phyloP scores from a whole-genome alignment of 1,284 basidiomycete genomes.

The Waitea zeae region DNA sequence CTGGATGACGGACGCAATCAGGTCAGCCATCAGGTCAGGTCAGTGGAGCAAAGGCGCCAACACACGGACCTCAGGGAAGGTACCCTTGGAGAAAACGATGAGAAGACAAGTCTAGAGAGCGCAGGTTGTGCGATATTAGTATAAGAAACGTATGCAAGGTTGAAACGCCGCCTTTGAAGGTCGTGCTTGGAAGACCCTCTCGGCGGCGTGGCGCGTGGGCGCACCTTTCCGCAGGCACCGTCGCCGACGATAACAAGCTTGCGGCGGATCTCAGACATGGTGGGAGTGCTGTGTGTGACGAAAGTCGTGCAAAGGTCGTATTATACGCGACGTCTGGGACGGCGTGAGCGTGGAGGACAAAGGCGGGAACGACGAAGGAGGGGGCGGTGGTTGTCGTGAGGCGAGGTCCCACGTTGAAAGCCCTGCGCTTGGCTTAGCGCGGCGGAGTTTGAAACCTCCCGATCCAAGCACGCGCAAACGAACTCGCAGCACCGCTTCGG shows the following conservation, averaged over 20 bases:
- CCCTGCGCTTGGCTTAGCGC: too few relatives aligned
- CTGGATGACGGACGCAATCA: slow-evolving; percentile 8
- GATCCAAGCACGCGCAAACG: too few relatives aligned
- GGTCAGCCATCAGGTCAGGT: background rate
- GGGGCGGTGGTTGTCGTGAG: too few relatives aligned
- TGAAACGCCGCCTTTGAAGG: background rate
- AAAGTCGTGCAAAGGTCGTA: too few relatives aligned
- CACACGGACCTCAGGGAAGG: slow-evolving; percentile 49
- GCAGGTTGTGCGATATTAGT: slow-evolving; percentile 1
- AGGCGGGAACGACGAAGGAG: too few relatives aligned
- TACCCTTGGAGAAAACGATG: slow-evolving; percentile 54
- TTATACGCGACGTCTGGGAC: too few relatives aligned
- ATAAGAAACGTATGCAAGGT: too few relatives aligned
- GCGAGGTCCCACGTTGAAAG: too few relatives aligned
- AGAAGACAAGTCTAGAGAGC: slow-evolving; percentile 34
- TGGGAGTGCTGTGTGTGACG: background rate
- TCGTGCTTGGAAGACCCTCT: background rate
- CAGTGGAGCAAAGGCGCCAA: slow-evolving; percentile 1
- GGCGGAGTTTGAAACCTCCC: too few relatives aligned
- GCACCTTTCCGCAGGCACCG: slow-evolving; percentile 41
- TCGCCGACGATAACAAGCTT: slow-evolving; percentile 42
- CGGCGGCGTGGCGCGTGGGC: background rate
- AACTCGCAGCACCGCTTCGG: too few relatives aligned
- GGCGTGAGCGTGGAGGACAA: too few relatives aligned
- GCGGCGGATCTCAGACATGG: slow-evolving; percentile 29